Conservation (phyloP, 441 rosid species). For the Melastoma candidum region DNA sequence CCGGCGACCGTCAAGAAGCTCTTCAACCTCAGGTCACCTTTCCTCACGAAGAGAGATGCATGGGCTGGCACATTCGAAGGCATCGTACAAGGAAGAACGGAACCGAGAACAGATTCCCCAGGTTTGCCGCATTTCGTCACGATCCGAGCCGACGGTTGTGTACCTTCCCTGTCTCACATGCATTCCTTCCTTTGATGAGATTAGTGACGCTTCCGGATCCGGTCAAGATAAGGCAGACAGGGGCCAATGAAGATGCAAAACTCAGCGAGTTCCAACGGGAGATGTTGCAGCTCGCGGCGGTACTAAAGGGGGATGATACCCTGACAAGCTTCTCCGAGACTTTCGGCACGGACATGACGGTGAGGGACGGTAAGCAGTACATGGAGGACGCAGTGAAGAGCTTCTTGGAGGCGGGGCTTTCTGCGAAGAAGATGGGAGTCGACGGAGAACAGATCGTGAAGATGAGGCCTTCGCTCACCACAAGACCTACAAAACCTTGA, state of each 20-base stretch:
- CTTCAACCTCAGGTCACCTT: constrained; percentile 48
- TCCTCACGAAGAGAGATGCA: constrained; percentile 69
- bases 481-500: constrained; percentile 30
- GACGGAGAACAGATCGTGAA: constrained; percentile 58
- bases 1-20: constrained; percentile 81
- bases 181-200: neutral
- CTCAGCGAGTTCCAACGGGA: constrained; percentile 77
- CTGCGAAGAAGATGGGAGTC: constrained; percentile 66
- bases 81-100: constrained; percentile 37
- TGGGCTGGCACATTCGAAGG: constrained; percentile 86
- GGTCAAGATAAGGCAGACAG: constrained; percentile 35
- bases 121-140: constrained; percentile 22
- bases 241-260: constrained; percentile 50
- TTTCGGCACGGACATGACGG: constrained; percentile 53
- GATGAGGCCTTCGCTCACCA: constrained; percentile 78
- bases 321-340: constrained; percentile 38
- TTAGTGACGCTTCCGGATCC: constrained; percentile 50
- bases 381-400: constrained; percentile 71
- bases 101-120: constrained; percentile 81
- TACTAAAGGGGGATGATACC: constrained; percentile 50
- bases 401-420: constrained; percentile 52
- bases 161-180: neutral
- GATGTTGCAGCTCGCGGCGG: constrained; percentile 67
- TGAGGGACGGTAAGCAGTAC: constrained; percentile 58
- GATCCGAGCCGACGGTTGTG: neutral